Percentiles rank a stretch among this genome's conserved stretches.
phyloP scores from a whole-genome alignment of 192 early-diverging fungal genomes.

The Anaeromyces robustus region DNA sequence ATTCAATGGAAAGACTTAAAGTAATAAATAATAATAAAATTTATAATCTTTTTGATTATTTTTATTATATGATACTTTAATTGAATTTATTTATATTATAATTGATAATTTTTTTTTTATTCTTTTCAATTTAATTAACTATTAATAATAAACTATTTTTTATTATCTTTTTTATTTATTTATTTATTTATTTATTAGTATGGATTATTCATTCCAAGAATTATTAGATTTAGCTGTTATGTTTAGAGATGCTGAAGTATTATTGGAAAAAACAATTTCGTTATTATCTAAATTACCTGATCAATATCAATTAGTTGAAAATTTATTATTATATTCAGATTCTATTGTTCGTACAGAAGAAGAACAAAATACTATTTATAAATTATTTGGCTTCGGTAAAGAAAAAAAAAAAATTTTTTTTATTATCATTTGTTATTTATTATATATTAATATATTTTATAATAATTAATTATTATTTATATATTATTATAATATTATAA shows the following conservation, averaged over 20 bases:
- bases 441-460: too few species aligned
- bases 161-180: too few species aligned
- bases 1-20: neutral
- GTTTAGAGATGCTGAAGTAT: neutral
- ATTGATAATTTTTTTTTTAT: neutral
- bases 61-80: too few species aligned
- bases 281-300: constrained; percentile 30
- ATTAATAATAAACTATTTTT: too few species aligned
- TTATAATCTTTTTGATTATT: too few species aligned
- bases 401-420: neutral
- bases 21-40: neutral
- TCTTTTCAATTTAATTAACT: neutral
- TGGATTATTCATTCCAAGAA: neutral
- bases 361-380: constrained; percentile 37
- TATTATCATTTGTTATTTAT: constrained; percentile 2
- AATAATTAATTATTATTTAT: too few species aligned
- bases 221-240: neutral
- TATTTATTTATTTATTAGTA: neutral
- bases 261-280: neutral
- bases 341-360: constrained; percentile 21
- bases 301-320: constrained; percentile 37
- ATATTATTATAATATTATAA: too few species aligned
- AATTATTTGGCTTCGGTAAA: constrained; percentile 27
- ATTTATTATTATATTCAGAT: constrained; percentile 22
- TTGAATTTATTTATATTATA: neutral